Base-by-base conservation (phyloP, 1,284 basidiomycete species). In the Phlebopus sp. region DNA sequence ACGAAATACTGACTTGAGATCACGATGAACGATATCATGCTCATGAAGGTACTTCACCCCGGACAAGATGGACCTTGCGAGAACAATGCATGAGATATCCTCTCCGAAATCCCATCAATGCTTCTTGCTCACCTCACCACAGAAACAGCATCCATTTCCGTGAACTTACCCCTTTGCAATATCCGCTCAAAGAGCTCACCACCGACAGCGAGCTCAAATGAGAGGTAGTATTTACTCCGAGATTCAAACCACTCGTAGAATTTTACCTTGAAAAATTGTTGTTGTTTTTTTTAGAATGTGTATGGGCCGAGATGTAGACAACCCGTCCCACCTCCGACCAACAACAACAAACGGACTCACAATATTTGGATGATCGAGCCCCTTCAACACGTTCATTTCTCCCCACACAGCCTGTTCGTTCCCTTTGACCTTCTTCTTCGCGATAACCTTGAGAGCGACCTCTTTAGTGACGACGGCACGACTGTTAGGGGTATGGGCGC, bases 221-320 rank as follows among this genome's bases (percentile, higher is more conserved):
- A 81, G 30, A 97, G 81, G 62, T 93, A 97, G 67, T 92, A 95
- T 66, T 94, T 96, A 31, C 85, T 79, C 47, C 92, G 76, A 14
- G 89, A 92, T 64, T 97, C 94, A 65, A 97, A 97, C 81, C 85
- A 91, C 65, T 94, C 92, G 64, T 87, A 92, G 60, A 94, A 91
- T 63, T 92, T 92, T 58, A 96, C 91, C 88, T 87, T 67, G 23
- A 44, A 42, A 14, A 14, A n/a, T n/a, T n/a, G n/a, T n/a, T 18
- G 23, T 11, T 44, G 8, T 29, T 29, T 17, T 13, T 14, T 21
- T 13, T 27, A n/a, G n/a, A n/a, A n/a, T n/a, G n/a, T n/a, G n/a
- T n/a, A n/a, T n/a, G n/a, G n/a, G n/a, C n/a, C n/a, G n/a, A n/a
- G n/a, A n/a, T n/a, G n/a, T n/a, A n/a, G n/a, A n/a, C n/a, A n/a